Evolutionary conservation across 2,329 filamentous ascomycete species (phyloP).

Genomic region (Aspergillus fructus): DNA sequence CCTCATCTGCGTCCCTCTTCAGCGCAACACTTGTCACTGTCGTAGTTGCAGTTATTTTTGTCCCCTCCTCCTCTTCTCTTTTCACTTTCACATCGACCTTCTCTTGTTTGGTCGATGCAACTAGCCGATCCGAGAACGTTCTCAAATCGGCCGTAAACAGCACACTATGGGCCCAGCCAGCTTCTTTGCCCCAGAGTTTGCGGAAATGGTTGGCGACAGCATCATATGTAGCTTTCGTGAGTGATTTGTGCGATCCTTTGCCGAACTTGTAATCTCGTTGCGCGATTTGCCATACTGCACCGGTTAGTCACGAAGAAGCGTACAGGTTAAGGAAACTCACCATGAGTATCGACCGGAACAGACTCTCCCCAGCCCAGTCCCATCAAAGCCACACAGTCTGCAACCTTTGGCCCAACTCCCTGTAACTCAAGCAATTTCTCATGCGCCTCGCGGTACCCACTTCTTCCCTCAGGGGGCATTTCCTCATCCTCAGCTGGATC

Average conservation of each 20-base stretch:
- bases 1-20: constrained; percentile 26
- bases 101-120: constrained; percentile 33
- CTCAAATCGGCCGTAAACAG: constrained; percentile 91
- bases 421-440: constrained; percentile 74
- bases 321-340: constrained; percentile 31
- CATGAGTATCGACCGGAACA: constrained; percentile 93
- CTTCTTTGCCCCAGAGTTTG: constrained; percentile 84
- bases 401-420: constrained; percentile 93
- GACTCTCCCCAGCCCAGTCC: constrained; percentile 93
- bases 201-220: constrained; percentile 89
- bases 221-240: constrained; percentile 86
- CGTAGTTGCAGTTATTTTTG: constrained; percentile 25
- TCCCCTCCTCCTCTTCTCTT: constrained; percentile 25
- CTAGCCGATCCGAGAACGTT: constrained; percentile 71
- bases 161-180: constrained; percentile 96
- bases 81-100: constrained; percentile 33
- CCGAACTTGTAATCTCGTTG: constrained; percentile 94
- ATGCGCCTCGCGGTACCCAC: constrained; percentile 77
- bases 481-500: constrained; percentile 38
- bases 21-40: constrained; percentile 22
- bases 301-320: constrained; percentile 8
- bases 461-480: constrained; percentile 52
- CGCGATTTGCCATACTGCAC: constrained; percentile 91
- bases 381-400: constrained; percentile 96
- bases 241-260: constrained; percentile 74